These are phyloP conservation scores for Tuber indicum DNA, from an alignment of 495 filamentous ascomycete species.

Conservation along the genomic window DNA sequence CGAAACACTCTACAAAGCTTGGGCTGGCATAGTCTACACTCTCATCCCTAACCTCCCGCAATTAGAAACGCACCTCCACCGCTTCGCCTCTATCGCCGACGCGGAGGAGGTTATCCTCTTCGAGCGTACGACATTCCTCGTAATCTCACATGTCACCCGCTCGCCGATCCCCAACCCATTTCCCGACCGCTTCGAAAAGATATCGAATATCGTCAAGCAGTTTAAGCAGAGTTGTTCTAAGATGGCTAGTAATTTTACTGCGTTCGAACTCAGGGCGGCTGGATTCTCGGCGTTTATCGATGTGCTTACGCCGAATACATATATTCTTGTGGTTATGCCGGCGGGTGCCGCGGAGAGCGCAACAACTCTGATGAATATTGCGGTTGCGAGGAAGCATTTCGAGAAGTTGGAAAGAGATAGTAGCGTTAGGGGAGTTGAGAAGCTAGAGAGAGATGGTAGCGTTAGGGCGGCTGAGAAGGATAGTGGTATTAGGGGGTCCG, in stretches of 20 bases:
- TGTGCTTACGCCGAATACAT: conserved; percentile 92
- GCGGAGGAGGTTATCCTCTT: conserved; percentile 94
- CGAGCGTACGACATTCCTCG: conserved; percentile 90
- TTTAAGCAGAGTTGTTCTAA: conserved; percentile 74
- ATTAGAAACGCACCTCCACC: conserved; percentile 74
- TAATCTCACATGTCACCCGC: conserved; percentile 77
- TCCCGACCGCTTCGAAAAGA: conserved; percentile 85
- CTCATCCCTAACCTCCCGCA: conserved; percentile 87
- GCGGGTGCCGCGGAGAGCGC: conserved; percentile 84
- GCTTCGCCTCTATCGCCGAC: conserved; percentile 72
- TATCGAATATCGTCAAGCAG: conserved; percentile 93
- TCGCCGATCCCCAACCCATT: conserved; percentile 68
- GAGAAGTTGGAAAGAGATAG: conserved; percentile 47
- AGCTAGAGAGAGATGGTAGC: no score
- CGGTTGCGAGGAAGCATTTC: conserved; percentile 76
- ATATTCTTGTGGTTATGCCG: conserved; percentile 82
- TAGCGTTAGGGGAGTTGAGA: conserved; percentile 28
- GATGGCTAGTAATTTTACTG: conserved; percentile 34
- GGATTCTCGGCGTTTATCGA: conserved; percentile 87
- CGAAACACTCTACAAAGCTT: conserved; percentile 94
- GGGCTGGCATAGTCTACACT: conserved; percentile 94
- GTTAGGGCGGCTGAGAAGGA: conserved; percentile 7
- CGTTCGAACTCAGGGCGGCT: conserved; percentile 50
- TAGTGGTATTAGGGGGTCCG: not conserved
- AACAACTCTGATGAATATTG: conserved; percentile 78